Evolutionary conservation across 257 asterid genomes (phyloP).

Genomic region (Mitragyna speciosa): DNA sequence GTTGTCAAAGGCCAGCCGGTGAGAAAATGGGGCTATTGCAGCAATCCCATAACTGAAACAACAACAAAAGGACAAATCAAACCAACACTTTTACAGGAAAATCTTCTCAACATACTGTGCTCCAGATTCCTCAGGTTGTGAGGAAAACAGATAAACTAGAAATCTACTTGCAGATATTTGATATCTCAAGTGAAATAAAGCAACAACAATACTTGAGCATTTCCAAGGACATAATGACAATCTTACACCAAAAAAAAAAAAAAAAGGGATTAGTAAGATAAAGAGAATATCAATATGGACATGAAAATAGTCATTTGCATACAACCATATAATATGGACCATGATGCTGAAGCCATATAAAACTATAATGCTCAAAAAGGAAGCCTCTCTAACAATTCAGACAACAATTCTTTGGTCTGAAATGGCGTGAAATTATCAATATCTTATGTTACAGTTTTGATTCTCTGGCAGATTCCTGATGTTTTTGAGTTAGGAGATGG

Average conservation of each 20-base stretch:
- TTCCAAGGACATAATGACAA: not conserved
- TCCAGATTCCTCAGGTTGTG: not conserved
- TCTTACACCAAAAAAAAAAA: not conserved
- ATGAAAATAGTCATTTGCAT: not conserved
- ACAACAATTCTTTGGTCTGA: not conserved
- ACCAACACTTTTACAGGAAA: not conserved
- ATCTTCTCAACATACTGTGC: too few species aligned
- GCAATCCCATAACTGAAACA: conserved; percentile 43
- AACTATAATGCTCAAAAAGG: not conserved
- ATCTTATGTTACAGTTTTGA: not conserved
- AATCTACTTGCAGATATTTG: not conserved
- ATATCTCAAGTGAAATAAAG: not conserved
- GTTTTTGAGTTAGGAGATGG: not conserved
- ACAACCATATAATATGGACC: not conserved
- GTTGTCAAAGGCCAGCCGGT: conserved; percentile 46
- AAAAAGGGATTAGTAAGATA: not conserved
- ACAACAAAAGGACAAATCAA: not conserved
- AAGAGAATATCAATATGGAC: not conserved
- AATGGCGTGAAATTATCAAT: not conserved
- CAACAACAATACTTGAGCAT: not conserved
- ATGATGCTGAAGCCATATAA: not conserved
- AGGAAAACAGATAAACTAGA: not conserved
- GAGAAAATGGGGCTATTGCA: conserved; percentile 53
- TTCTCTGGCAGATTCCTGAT: not conserved
- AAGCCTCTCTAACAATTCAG: not conserved